A percentile compares a stretch with the other conserved stretches of the same genome.
These are phyloP conservation scores for Scheffersomyces stambukii DNA, from an alignment of 1,139 yeast species.

Conservation along the genomic window DNA sequence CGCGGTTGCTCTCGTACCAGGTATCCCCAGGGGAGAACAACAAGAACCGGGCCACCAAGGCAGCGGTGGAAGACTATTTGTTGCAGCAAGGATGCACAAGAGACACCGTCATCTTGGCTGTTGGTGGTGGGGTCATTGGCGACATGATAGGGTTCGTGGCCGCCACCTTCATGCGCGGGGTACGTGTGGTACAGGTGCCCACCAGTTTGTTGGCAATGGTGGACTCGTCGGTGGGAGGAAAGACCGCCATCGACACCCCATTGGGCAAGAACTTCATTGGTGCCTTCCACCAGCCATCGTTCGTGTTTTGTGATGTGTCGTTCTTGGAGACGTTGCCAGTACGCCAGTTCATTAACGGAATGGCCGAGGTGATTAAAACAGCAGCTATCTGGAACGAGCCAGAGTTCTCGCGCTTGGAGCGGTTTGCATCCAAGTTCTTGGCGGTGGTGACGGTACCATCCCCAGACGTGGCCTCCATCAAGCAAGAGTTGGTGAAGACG, in stretches of 20 bases:
- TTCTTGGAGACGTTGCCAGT: constrained; percentile 87
- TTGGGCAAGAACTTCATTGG: constrained; percentile 94
- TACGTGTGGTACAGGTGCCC: constrained; percentile 89
- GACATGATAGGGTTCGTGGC: constrained; percentile 99
- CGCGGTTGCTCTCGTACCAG: constrained; percentile 68
- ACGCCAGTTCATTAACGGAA: constrained; percentile 94
- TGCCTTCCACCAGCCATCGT: constrained; percentile 95
- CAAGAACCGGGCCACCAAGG: constrained; percentile 86
- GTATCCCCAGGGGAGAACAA: constrained; percentile 94
- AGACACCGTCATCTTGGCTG: constrained; percentile 90
- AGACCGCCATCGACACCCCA: constrained; percentile 98
- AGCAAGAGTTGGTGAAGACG: constrained; percentile 69
- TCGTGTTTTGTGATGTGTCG: constrained; percentile 82
- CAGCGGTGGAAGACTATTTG: constrained; percentile 87
- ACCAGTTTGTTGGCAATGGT: constrained; percentile 95
- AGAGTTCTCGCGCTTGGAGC: constrained; percentile 82
- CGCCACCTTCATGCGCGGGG: constrained; percentile 98
- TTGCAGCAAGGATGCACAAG: constrained; percentile 88
- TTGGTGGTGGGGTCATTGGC: constrained; percentile 99
- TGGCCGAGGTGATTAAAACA: constrained; percentile 97
- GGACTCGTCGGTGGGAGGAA: constrained; percentile 97
- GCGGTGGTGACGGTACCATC: constrained; percentile 46
- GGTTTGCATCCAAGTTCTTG: constrained; percentile 64
- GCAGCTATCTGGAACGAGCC: constrained; percentile 96
- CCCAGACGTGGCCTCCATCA: constrained; percentile 60